Base-by-base conservation (phyloP, 2,329 filamentous ascomycete genomes). In the Trichoderma pleuroti region DNA sequence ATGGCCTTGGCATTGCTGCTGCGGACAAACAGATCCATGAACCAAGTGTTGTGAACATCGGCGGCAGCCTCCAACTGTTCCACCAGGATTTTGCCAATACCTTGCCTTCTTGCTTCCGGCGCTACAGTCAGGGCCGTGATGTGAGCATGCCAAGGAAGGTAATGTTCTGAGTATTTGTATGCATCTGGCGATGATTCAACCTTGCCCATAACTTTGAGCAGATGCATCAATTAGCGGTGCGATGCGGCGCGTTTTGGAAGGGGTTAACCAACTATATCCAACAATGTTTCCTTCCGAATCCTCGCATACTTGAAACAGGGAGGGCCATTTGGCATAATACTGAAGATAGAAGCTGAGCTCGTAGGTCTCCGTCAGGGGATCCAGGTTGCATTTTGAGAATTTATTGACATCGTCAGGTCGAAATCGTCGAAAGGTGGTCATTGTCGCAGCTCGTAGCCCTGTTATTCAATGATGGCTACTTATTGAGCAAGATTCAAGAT, bases 71-170 rank as follows among this genome's bases (percentile, higher is more conserved):
- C 95, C 34, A 99, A 86, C 70, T 93, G 90, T 76, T 92, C 87
- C 0, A 92, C 94, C 46, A 99, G 86, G 59, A 92, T 91, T 72
- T 92, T 93, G 64, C 95, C 96, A 76, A 98, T 92, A 18, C 96
- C 95, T 18, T 96, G 87, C 56, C 96, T 89, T 32, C 96, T 91
- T 63, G 93, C 93, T 70, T 91, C 89, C 0, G 96, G 96, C 0
- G 95, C 91, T 24, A 99, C 93, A 0, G 96, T 98, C 65, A 99
- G 86, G 42, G 95, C 96, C 5, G 96, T 99, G 78, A 99, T 97
- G 82, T 99, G 96, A 24, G 94, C 95, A 83, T 99, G 96, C 93
- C 94, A 98, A n/a, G 95, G 95, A n/a, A 97, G 91, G 83, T 97
- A 97, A 83, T 98, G 94, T 77, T 91, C 87, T 63, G 93, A 96